A percentile compares a stretch with the other conserved stretches of the same genome.
Conservation (phyloP, 805 yeast species). For the Metschnikowia rubicola region DNA sequence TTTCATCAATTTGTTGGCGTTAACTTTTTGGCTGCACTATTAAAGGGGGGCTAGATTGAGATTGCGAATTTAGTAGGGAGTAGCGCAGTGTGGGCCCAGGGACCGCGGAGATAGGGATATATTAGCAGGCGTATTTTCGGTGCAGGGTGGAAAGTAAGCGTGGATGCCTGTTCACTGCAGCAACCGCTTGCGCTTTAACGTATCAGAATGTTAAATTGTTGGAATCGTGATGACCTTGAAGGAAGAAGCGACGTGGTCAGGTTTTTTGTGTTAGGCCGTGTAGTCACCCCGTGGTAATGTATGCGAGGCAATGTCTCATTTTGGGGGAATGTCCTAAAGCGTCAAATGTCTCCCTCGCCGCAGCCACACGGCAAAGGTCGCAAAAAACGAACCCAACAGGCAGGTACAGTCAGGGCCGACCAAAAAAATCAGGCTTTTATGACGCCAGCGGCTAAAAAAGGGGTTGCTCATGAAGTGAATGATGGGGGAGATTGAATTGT, state of each 20-base stretch:
- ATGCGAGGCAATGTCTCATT: conserved; percentile 1
- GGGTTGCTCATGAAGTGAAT: too few relatives aligned
- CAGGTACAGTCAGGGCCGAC: neutral
- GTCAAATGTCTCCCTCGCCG: neutral
- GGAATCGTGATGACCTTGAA: neutral
- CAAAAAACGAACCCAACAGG: neutral
- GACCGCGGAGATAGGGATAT: too few relatives aligned
- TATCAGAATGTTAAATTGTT: too few relatives aligned
- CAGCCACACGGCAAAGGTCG: neutral
- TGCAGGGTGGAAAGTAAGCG: too few relatives aligned
- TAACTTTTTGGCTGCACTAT: neutral
- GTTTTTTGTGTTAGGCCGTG: conserved; percentile 1
- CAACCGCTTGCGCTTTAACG: too few relatives aligned
- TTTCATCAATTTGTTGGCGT: conserved; percentile 7
- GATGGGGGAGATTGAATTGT: too few relatives aligned
- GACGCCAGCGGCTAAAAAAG: too few relatives aligned
- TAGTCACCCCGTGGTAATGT: neutral
- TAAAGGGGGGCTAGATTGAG: neutral
- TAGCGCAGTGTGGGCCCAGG: neutral
- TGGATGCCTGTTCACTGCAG: too few relatives aligned
- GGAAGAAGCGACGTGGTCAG: conserved; percentile 1
- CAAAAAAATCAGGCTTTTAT: neutral
- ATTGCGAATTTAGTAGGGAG: conserved; percentile 9
- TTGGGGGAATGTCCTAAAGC: neutral
- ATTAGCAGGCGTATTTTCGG: too few relatives aligned